Percentiles rank a stretch among this genome's conserved stretches.
These are phyloP conservation scores for Fusarium metavorans DNA, from an alignment of 2,329 filamentous ascomycete genomes.

Conservation along the genomic window DNA sequence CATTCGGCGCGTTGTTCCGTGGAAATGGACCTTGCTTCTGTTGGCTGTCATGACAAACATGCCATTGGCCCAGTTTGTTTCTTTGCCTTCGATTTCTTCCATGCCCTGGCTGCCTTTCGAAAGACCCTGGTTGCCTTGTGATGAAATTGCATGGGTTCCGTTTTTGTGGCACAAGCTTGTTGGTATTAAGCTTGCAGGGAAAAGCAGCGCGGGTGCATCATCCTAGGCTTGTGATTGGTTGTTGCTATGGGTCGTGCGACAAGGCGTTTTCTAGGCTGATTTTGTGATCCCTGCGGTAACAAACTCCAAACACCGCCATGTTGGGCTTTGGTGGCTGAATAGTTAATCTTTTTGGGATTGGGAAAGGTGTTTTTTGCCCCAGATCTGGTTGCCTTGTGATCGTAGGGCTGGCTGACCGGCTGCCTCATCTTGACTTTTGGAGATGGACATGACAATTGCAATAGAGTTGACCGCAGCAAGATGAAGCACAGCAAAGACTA, in stretches of 20 bases:
- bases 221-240: neutral
- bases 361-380: neutral
- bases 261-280: neutral
- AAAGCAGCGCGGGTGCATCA: neutral
- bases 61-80: neutral
- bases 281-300: neutral
- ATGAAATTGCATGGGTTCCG: slow-evolving; percentile 5
- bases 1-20: neutral
- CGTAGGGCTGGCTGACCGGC: neutral
- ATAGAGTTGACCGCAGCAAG: neutral
- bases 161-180: slow-evolving; percentile 30
- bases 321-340: neutral
- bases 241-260: neutral
- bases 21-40: neutral
- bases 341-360: neutral
- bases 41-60: neutral
- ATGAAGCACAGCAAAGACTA: neutral
- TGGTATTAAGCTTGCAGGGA: slow-evolving; percentile 24
- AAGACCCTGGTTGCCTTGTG: neutral
- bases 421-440: neutral
- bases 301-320: neutral
- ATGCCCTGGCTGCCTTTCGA: neutral
- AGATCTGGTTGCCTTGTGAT: neutral
- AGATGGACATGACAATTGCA: neutral
- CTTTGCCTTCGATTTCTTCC: neutral